These are phyloP conservation scores for Scleroderma bovista DNA, from an alignment of 768 basidiomycete species.

Conservation along the genomic window DNA sequence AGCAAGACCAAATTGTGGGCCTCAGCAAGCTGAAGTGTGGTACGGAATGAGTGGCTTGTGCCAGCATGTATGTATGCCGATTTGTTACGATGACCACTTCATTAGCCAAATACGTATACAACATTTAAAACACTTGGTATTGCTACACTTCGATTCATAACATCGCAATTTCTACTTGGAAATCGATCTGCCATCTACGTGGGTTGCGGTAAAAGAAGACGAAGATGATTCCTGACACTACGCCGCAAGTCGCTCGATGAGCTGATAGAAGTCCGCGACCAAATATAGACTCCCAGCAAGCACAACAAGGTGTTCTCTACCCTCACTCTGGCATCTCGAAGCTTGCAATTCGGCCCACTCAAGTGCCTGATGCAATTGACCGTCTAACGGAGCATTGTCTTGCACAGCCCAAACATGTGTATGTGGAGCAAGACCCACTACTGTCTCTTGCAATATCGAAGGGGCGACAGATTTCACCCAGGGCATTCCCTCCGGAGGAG, in stretches of 20 bases:
- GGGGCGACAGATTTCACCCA: conserved; percentile 74
- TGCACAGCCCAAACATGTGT: conserved; percentile 42
- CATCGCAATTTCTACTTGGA: neutral
- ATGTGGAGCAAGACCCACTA: conserved; percentile 38
- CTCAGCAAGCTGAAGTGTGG: neutral
- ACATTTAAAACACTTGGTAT: too few relatives aligned
- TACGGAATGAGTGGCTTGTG: neutral
- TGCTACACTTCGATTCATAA: too few relatives aligned
- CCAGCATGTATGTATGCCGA: conserved; percentile 2
- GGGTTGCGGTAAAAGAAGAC: too few relatives aligned
- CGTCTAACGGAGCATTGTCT: conserved; percentile 25
- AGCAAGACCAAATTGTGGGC: conserved; percentile 1
- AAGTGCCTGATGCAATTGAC: conserved; percentile 45
- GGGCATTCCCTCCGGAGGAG: conserved; percentile 86
- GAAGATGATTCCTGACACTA: conserved; percentile 1
- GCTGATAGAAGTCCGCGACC: conserved; percentile 86
- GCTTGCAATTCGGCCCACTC: conserved; percentile 32
- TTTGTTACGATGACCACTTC: neutral
- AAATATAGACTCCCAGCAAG: conserved; percentile 92
- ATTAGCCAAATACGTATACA: too few relatives aligned
- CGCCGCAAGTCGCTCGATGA: conserved; percentile 20
- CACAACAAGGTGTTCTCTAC: conserved; percentile 48
- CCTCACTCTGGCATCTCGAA: conserved; percentile 3
- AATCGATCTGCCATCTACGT: too few relatives aligned
- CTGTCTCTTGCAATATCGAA: conserved; percentile 42